Evolutionary conservation across 2,329 filamentous ascomycete species (phyloP).

Genomic region (Apiospora malaysiana): DNA sequence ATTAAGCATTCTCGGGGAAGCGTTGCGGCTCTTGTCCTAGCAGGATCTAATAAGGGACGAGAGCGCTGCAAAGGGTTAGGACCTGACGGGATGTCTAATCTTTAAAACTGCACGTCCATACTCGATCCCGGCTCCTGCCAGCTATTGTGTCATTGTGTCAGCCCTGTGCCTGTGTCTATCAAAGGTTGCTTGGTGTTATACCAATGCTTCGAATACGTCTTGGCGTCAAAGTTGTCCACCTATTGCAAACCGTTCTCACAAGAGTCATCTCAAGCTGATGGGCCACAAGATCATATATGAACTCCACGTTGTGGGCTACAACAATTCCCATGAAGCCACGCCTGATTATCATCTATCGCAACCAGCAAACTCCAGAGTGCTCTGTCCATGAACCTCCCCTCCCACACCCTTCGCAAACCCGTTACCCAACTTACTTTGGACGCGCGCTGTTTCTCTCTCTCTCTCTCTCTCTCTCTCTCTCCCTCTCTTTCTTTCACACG

Average conservation of each 20-base stretch:
- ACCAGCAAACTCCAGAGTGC: constrained; percentile 2
- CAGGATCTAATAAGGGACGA: neutral
- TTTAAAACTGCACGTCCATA: constrained; percentile 13
- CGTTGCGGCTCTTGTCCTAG: constrained; percentile 1
- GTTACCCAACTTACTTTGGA: neutral
- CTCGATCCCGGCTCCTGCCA: neutral
- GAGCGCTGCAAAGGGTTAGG: constrained; percentile 4
- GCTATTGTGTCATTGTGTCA: neutral
- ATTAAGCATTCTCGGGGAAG: neutral
- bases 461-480: neutral
- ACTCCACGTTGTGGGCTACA: neutral
- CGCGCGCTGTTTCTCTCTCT: neutral
- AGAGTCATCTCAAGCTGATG: neutral
- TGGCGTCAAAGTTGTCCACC: neutral
- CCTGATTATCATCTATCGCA: constrained; percentile 7
- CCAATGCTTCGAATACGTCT: neutral
- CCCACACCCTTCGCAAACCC: neutral
- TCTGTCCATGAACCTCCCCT: neutral
- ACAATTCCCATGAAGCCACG: neutral
- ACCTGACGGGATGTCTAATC: neutral
- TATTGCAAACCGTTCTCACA: neutral
- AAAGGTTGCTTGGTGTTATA: neutral
- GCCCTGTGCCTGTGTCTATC: neutral
- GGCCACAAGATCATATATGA: neutral
- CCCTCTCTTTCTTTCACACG: neutral